Evolutionary conservation across 2,329 filamentous ascomycete genomes (phyloP), one percentile per base, ranked within the genome.

Genomic region (Parafenestella ontariensis): DNA sequence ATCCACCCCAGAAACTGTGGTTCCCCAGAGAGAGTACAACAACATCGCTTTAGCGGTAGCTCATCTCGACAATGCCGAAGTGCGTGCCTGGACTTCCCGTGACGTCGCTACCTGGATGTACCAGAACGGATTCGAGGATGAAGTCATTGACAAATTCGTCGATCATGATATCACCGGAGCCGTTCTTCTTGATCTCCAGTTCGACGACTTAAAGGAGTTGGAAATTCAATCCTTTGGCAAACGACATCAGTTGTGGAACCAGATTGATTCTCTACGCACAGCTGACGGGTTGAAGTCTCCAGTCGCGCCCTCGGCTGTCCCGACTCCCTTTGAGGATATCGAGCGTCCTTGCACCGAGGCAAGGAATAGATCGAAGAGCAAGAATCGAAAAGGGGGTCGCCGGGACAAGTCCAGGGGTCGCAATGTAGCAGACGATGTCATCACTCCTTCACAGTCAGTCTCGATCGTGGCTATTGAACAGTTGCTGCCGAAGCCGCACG

Each of bases 391-490:
- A 49, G 61, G 66, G 18, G 64, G 65, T 44, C 66, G 67, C 15
- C 67, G 68, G 20, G 67, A 71, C 56, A 72, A 70, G 58, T 70
- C 68, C 29, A 61, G 66, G 40, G 76, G 74, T 17, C 68, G 70
- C n/a, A 67, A 69, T 37, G 42, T 69, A 36, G 73, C 61, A 11
- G 85, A 87, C 59, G 89, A 93, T 65, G 78, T 85, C 42, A 89
- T 95, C 71, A 88, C 88, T 1, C 91, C 91, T 2, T 84, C 88
- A 54, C 91, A 96, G 73, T 94, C 91, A 1, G 88, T 95, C 3
- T 96, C 92, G 0, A 96, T 96, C 64, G 92, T 96, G 29, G 92
- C 90, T 24, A 96, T 96, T 59, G 92, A 96, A 77, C 91, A 96
- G 75, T 80, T 95, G 49, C 83, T 96, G 49, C 92, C 92, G 5